These are phyloP conservation scores for Colletotrichum truncatum DNA, from an alignment of 2,329 filamentous ascomycete species.

Conservation along the genomic window DNA sequence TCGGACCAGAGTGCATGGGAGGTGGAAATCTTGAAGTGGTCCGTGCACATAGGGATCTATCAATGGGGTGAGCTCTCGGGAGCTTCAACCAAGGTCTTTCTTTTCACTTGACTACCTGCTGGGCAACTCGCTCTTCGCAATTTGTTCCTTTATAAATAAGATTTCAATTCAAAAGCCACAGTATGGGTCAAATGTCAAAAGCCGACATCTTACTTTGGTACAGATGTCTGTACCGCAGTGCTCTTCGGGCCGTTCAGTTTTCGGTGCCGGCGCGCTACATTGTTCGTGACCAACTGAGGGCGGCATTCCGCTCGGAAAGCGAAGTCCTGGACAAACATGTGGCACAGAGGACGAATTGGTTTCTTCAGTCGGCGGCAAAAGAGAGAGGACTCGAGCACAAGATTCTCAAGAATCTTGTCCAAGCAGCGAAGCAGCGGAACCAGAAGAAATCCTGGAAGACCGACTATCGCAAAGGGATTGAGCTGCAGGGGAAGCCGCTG, in stretches of 20 bases:
- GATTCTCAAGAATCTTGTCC: conserved; percentile 75
- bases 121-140: too few relatives aligned
- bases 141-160: not conserved
- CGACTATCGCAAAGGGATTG: not conserved
- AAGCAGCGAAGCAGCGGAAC: conserved; percentile 45
- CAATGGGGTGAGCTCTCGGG: not conserved
- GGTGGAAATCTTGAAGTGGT: conserved; percentile 22
- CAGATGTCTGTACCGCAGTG: conserved; percentile 72
- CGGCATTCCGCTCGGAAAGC: conserved; percentile 63
- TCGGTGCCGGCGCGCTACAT: conserved; percentile 73
- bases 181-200: conserved; percentile 24
- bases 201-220: conserved; percentile 70
- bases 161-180: conserved; percentile 37
- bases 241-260: conserved; percentile 77
- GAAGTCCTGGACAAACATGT: conserved; percentile 57
- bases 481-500: conserved; percentile 24
- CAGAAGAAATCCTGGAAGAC: conserved; percentile 41
- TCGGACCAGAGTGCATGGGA: conserved; percentile 20
- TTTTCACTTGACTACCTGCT: too few relatives aligned
- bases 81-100: not conserved
- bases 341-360: conserved; percentile 74
- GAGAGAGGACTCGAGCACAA: conserved; percentile 75
- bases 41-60: conserved; percentile 14
- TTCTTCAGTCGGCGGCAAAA: conserved; percentile 71
- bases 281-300: conserved; percentile 66